Conservation (phyloP, 345 rosid species). For the Garcia nutans region DNA sequence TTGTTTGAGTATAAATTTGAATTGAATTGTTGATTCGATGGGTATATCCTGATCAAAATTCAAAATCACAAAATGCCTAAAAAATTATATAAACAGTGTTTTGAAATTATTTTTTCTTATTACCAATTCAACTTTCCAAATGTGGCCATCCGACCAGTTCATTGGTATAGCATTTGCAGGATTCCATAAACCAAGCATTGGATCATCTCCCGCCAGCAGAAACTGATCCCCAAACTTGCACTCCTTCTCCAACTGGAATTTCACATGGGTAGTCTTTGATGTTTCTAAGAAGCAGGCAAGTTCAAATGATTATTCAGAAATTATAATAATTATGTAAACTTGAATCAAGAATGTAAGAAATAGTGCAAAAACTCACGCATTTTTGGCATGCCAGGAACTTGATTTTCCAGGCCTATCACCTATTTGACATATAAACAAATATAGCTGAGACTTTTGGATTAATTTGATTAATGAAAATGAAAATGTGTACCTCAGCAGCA, state of each 20-base stretch:
- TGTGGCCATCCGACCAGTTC: conserved; percentile 36
- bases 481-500: neutral
- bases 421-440: conserved; percentile 12
- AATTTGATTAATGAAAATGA: neutral
- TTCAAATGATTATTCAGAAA: neutral
- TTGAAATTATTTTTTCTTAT: neutral
- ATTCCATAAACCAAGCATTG: conserved; percentile 35
- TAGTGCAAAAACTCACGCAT: neutral
- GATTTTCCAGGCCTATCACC: conserved; percentile 13
- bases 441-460: neutral
- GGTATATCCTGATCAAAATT: conserved; percentile 26
- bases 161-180: conserved; percentile 27
- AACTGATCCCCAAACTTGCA: conserved; percentile 29
- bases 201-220: conserved; percentile 31
- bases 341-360: neutral
- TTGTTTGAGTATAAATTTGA: conserved; percentile 30
- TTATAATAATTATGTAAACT: neutral
- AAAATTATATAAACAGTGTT: neutral
- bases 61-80: neutral
- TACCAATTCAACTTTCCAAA: conserved; percentile 41
- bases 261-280: conserved; percentile 30
- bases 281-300: conserved; percentile 10
- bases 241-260: conserved; percentile 32
- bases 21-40: conserved; percentile 23
- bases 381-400: neutral